Evolutionary conservation across 2,329 filamentous ascomycete genomes (phyloP).

Genomic region (Domatiomyces globalis): DNA sequence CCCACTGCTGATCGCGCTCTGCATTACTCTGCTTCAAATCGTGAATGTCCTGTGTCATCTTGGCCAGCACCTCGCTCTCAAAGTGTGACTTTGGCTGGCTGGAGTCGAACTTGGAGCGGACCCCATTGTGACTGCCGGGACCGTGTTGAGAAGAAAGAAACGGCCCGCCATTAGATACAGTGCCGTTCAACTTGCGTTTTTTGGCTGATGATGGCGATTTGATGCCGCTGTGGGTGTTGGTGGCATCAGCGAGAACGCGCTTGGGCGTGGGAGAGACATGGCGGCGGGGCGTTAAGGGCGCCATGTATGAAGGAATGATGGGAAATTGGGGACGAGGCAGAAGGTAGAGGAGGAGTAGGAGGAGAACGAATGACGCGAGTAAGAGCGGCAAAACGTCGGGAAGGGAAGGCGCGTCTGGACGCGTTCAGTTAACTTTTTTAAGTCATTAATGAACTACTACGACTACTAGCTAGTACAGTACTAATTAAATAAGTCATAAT

Average conservation of each 20-base stretch:
- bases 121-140: constrained; percentile 32
- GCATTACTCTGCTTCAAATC: constrained; percentile 73
- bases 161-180: constrained; percentile 33
- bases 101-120: constrained; percentile 43
- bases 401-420: background rate
- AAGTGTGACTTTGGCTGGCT: constrained; percentile 82
- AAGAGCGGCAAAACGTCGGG: background rate
- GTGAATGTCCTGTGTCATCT: constrained; percentile 84
- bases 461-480: too few relatives aligned
- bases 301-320: background rate
- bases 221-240: constrained; percentile 48
- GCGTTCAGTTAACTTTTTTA: background rate
- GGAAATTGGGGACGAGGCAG: background rate
- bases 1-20: constrained; percentile 91
- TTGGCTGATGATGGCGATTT: constrained; percentile 47
- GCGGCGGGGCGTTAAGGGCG: background rate
- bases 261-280: constrained; percentile 29
- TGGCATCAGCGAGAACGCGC: constrained; percentile 55
- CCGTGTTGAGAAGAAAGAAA: constrained; percentile 51
- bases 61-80: constrained; percentile 86
- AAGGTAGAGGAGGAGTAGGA: background rate
- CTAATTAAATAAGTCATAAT: too few relatives aligned
- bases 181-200: constrained; percentile 63
- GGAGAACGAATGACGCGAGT: background rate
- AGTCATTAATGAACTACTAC: too few relatives aligned